phyloP scores from a whole-genome alignment of 2,329 filamentous ascomycete species.

The Triangularia setosa region DNA sequence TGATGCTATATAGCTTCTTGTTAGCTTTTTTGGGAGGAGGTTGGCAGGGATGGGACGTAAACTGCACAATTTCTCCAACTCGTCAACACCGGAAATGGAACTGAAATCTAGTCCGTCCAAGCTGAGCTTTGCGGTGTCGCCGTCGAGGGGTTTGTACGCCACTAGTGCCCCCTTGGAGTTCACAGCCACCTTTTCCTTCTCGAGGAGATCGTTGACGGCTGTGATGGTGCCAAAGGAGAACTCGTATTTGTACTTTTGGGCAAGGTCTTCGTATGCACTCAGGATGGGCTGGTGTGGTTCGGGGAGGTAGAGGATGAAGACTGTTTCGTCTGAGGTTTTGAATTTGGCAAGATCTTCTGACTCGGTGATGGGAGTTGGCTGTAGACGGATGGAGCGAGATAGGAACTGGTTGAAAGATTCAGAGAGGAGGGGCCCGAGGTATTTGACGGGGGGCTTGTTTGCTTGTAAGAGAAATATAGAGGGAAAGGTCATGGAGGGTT shows the following conservation, averaged over 20 bases:
- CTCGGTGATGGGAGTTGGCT: conserved; percentile 21
- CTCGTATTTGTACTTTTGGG: conserved; percentile 30
- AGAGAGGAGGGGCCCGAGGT: conserved; percentile 22
- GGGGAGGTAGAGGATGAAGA: conserved; percentile 31
- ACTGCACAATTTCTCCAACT: neutral
- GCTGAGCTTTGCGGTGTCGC: conserved; percentile 20
- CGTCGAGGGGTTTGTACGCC: conserved; percentile 32
- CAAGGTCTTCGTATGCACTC: conserved; percentile 26
- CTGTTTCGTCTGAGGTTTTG: conserved; percentile 31
- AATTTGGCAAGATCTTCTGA: conserved; percentile 26
- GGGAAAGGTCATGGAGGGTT: conserved; percentile 18
- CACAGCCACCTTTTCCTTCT: conserved; percentile 16
- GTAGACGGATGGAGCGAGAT: neutral
- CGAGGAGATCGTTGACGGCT: conserved; percentile 12
- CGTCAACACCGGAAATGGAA: too few species aligned
- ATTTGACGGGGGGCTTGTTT: conserved; percentile 14
- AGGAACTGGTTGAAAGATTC: conserved; percentile 19
- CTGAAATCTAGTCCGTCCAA: too few species aligned
- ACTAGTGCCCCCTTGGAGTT: conserved; percentile 23
- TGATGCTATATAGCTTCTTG: conserved; percentile 11
- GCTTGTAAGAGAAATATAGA: conserved; percentile 23
- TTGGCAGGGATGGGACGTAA: neutral
- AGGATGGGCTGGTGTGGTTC: conserved; percentile 20
- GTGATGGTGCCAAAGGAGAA: conserved; percentile 33
- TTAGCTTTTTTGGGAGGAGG: neutral